Base-by-base conservation (phyloP, 306 rosid species). In the Senna tora region DNA sequence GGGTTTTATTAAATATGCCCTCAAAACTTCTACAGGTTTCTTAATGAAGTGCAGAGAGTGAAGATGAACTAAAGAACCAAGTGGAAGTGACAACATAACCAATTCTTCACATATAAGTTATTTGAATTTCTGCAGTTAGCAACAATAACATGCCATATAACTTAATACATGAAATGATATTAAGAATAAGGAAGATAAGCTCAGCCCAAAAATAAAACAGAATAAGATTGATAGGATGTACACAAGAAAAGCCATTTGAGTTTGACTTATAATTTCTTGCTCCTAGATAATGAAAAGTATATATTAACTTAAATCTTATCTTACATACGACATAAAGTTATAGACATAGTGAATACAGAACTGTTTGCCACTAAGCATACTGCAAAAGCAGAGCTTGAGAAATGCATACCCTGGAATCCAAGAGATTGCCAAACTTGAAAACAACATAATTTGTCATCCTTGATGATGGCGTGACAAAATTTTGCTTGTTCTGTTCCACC, bases 361-460 rank as follows among this genome's bases (percentile, higher is more conserved):
- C 4, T 6, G 9, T 30, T 20, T 17, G n/a, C 19, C 47, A 70
- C 33, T 59, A 20, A 45, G 38, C 42, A 5, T 12, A 49, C 30
- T 5, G 13, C 8, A 49, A 14, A 5, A 56, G 65, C 59, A 78
- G 56, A 59, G 68, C 7, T 28, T 28, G 46, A 63, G 45, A 42
- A 60, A 54, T 56, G 63, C 91, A 74, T 78, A 94, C 99, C 84
- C 64, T 72, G 66, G 85, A 67, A 74, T 76, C 75, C 32, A 78
- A 67, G 38, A 86, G 85, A 78, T 88, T 81, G 14, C 96, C 99
- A 56, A 94, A 94, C 87, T 80, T 91, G 62, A 94, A 87, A 74
- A 94, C 85, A 14, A 94, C 84, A 61, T 94, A 94, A 75, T 94
- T 94, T 41, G 99, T 94, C 97, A 89, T 94, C 0, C 99, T 77